Base-by-base conservation (phyloP, 2,329 filamentous ascomycete species). In the Colletotrichum shisoi region DNA sequence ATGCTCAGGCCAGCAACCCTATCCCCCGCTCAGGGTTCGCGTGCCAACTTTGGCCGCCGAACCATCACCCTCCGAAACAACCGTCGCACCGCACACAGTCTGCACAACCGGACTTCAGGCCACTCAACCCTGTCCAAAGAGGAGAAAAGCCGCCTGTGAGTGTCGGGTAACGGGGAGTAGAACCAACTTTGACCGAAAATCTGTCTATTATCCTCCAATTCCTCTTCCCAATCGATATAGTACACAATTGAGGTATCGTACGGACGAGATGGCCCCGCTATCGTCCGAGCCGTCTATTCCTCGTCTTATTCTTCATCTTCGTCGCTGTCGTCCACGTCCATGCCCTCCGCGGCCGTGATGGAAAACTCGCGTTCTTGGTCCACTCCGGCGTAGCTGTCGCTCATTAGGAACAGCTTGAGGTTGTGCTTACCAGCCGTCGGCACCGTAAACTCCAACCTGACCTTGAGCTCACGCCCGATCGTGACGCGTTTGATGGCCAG, bases 401-500 rank as follows among this genome's bases (percentile, higher is more conserved):
- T 95, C 91, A 99, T 97, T 76, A 99, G 82, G 80, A 92, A 97
- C 70, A 98, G 82, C 78, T 94, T 97, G 75, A 99, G 80, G 67
- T 94, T 88, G 78, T 97, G 92, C 75, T 93, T 87, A 57, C 95
- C 95, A 31, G 92, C 85, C 69, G 87, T 89, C 27, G 92, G 93
- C 59, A 98, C 91, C 31, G 93, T 92, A 77, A 94, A 96, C 79
- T 98, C 94, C 70, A 99, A 82, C 75, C 88, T 89, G 64, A 93
- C 86, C 74, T 92, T 90, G 73, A 97, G 80, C 75, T 91, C 89
- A 72, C 86, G 87, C 46, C 89, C 91, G 70, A 99, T 90, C 1
- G 94, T 96, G 68, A 99, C 90, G 72, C 94, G 88, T 85, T 98
- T 99, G 82, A 98, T 97, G 3, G 92, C 94, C 65, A 98, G 83